Base-by-base conservation (phyloP, 805 yeast genomes). In the Yamadazyma tumulicola region DNA sequence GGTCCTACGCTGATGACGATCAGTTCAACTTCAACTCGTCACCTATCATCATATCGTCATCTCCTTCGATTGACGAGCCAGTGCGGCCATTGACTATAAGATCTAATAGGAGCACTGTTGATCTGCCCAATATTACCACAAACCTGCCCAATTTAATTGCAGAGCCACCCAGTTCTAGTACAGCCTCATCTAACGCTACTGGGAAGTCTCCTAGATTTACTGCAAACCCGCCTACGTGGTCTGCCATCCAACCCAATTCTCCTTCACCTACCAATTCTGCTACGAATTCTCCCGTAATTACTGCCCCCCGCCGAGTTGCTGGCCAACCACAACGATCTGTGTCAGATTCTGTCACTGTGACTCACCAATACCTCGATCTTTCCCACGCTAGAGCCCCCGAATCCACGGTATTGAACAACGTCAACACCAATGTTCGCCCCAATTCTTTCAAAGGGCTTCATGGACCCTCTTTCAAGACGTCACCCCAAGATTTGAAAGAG, bases 391-490 rank as follows among this genome's bases (percentile, higher is more conserved):
- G n/a, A 26, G 18, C 9, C 12, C n/a, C n/a, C n/a, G n/a, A n/a
- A 7, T 34, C 37, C 10, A 27, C 37, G 12, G 16, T 28, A 35
- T 37, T 25, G 32, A 30, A 19, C 19, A 33, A 34, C 23, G 37
- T 27, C 26, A 20, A 32, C 13, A 11, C 26, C 9, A 26, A 35
- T 20, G 21, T 25, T 27, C 19, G 26, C 18, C 19, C 42, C 14
- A 23, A 19, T 13, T 12, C 35, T 10, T 79, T 78, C 56, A 72
- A 72, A 41, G 88, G 88, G 0, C 53, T 81, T 35, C 69, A 61
- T 35, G 84, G 79, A 0, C 81, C 86, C 1, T 61, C 75, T 2
- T 72, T 78, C 42, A 70, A 70, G 15, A 23, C 19, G 16, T 30
- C 38, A 12, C 38, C 34, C 6, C 58, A 54, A 19, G 45, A 53